Percentiles rank a stretch among this genome's conserved stretches.
Conservation (phyloP, 192 early-diverging fungal genomes). For the Spizellomyces sp. region DNA sequence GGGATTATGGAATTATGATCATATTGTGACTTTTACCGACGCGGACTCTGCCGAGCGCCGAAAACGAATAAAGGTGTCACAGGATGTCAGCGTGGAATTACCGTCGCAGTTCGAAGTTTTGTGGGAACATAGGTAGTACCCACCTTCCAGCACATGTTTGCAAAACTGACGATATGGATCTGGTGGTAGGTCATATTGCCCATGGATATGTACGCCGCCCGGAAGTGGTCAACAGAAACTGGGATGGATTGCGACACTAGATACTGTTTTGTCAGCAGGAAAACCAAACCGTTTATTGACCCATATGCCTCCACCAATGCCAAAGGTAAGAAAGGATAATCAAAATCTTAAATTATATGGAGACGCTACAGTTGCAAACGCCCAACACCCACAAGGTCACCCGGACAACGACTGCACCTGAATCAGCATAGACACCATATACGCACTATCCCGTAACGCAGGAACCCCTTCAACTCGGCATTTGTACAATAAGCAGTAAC, state of each 20-base stretch:
- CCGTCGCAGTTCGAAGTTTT: neutral
- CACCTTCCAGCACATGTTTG: neutral
- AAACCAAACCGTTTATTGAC: no score
- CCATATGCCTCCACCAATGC: no score
- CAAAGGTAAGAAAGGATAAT: neutral
- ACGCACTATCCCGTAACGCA: neutral
- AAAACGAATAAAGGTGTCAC: neutral
- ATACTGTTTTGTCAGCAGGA: neutral
- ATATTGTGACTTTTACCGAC: neutral
- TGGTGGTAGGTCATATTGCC: constrained; percentile 12
- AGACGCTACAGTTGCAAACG: neutral
- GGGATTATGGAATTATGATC: constrained; percentile 19
- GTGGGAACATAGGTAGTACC: constrained; percentile 8
- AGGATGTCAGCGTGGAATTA: neutral
- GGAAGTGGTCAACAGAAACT: constrained; percentile 1
- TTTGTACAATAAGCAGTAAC: neutral
- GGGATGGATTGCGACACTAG: constrained; percentile 8
- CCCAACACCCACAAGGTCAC: neutral
- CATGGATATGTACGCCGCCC: neutral
- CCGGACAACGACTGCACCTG: no score
- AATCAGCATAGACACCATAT: neutral
- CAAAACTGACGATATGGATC: neutral
- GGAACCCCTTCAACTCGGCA: neutral
- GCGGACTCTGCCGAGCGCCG: neutral
- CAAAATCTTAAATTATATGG: neutral